phyloP scores from a whole-genome alignment of 179 eudicot species.

The Carnegiea gigantea region DNA sequence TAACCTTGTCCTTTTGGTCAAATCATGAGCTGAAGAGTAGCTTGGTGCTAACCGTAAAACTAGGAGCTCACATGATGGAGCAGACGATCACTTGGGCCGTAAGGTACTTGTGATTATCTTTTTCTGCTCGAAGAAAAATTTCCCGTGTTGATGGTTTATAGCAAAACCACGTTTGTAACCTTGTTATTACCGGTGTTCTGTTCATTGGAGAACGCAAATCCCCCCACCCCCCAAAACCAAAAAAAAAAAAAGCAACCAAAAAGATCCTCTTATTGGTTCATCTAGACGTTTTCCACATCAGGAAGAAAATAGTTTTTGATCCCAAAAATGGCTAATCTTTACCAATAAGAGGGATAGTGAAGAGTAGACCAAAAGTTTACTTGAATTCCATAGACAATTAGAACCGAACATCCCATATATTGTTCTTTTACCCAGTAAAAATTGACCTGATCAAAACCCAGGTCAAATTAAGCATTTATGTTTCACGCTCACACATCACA shows the following conservation, averaged over 20 bases:
- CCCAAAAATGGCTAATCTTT: not conserved
- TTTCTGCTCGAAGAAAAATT: not conserved
- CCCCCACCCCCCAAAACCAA: not conserved
- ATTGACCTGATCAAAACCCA: not conserved
- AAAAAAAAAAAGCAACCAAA: not conserved
- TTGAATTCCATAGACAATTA: not conserved
- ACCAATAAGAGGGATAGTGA: not conserved
- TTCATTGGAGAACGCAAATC: not conserved
- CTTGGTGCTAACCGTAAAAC: slow-evolving; percentile 1
- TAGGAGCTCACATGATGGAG: not conserved
- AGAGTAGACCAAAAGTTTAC: no score
- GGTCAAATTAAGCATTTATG: not conserved
- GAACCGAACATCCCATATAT: not conserved
- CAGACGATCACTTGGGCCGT: not conserved
- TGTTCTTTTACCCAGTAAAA: not conserved
- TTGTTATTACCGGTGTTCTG: not conserved
- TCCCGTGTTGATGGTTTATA: not conserved
- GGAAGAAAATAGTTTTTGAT: not conserved
- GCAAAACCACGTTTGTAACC: not conserved
- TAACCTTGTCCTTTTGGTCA: not conserved
- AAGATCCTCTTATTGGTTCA: not conserved
- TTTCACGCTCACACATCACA: not conserved
- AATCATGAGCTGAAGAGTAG: slow-evolving; percentile 15
- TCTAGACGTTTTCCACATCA: not conserved
- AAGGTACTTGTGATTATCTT: slow-evolving; percentile 15